Evolutionary conservation across 2,329 filamentous ascomycete genomes (phyloP), one percentile per base, ranked within the genome.

Genomic region (Cladophialophora exuberans): DNA sequence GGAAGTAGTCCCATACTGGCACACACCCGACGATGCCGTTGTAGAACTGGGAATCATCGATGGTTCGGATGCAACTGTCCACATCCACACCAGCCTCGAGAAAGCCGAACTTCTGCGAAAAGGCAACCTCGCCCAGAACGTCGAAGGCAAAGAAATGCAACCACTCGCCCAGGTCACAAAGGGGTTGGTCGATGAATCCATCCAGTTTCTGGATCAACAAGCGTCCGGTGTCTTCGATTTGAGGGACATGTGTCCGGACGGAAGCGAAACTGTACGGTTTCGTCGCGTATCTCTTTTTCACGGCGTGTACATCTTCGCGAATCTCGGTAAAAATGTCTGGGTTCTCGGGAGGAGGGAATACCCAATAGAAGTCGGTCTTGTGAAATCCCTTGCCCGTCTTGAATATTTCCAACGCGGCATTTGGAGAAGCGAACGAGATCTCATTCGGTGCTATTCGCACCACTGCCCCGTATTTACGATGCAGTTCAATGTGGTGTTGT

Each of bases 311-410:
- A 5, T 76, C 72, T 67, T 82, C 79, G 47, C 79, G 71, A n/a
- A 72, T 76, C 65, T 83, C 80, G 35, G 80, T 82, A 68, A 83
- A 83, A 64, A 83, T 82, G 56, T 83, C 80, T 5, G 80, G 79
- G 68, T 82, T 81, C 67, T 81, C 78, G 0, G 78, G 75, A 3
- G 80, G 80, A 23, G 79, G 79, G 63, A 83, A 83, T 4, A 83
- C 79, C 31, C 66, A 69, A 64, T 81, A 81, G 59, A 81, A 81
- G 53, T 73, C 68, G 2, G 79, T 80, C 70, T 81, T 81, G 69
- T 76, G 73, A 67, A 80, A 80, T 17, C 76, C 72, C 65, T 79
- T 79, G 6, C 79, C 79, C 0, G 78, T 78, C 39, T 72, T 73
- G 23, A 81, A 69, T 10, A 81, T 59, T 30, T 71, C 66, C 2